Percentiles rank a stretch among this genome's conserved stretches.
phyloP scores from a whole-genome alignment of 768 basidiomycete genomes.

The Suillus sp. region DNA sequence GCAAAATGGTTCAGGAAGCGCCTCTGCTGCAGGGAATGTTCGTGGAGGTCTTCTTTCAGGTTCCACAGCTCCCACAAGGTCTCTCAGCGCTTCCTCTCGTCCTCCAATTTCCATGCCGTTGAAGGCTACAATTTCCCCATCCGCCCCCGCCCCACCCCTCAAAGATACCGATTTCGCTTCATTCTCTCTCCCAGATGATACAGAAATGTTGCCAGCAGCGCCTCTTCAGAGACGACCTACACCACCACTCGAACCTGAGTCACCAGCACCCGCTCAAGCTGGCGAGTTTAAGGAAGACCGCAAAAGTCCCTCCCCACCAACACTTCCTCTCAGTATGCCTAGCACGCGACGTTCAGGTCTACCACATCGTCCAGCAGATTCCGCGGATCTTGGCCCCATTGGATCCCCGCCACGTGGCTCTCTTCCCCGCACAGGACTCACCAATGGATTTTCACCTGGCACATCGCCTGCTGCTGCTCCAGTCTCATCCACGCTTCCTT shows the following conservation, averaged over 20 bases:
- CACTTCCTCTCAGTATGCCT: constrained; percentile 54
- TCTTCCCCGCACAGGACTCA: constrained; percentile 30
- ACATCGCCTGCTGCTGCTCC: constrained; percentile 52
- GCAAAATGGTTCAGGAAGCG: constrained; percentile 18
- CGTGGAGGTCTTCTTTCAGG: constrained; percentile 44
- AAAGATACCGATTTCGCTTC: constrained; percentile 76
- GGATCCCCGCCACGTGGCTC: constrained; percentile 71
- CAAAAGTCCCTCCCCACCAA: constrained; percentile 44
- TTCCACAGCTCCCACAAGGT: constrained; percentile 69
- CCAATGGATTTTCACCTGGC: constrained; percentile 55
- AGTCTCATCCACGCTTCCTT: constrained; percentile 35
- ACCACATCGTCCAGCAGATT: constrained; percentile 37
- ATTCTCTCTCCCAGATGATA: constrained; percentile 67
- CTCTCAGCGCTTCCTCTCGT: constrained; percentile 46
- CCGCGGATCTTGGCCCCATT: constrained; percentile 76
- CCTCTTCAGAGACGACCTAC: constrained; percentile 37
- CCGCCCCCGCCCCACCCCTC: constrained; percentile 77
- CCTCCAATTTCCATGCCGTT: constrained; percentile 67
- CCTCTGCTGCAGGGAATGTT: constrained; percentile 16
- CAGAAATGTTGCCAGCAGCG: constrained; percentile 46
- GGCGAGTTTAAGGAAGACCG: constrained; percentile 20
- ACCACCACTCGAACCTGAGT: constrained; percentile 12
- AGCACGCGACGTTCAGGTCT: constrained; percentile 47
- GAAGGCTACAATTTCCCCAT: constrained; percentile 73
- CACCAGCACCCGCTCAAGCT: constrained; percentile 16